Percentiles rank a stretch among this genome's conserved stretches.
Evolutionary conservation across 192 early-diverging fungal species (phyloP).

Genomic region (Rhizoclosmatium globosum): DNA sequence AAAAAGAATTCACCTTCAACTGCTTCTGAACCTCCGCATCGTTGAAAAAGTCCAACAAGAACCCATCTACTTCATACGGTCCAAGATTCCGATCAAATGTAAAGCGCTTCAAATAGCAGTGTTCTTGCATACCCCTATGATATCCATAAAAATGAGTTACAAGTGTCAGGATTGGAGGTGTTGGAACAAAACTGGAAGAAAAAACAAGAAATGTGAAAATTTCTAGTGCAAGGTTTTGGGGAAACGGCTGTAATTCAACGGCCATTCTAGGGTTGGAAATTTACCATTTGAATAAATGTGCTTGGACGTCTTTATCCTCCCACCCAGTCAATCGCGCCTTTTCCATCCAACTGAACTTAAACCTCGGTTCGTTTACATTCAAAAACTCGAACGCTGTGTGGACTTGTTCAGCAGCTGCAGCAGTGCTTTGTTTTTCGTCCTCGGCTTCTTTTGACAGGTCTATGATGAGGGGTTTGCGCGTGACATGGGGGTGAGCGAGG

Average conservation of each 20-base stretch:
- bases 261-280: too few relatives aligned
- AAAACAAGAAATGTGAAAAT: too few relatives aligned
- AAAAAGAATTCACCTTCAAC: constrained; percentile 36
- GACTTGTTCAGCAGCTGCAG: neutral
- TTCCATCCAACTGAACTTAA: constrained; percentile 42
- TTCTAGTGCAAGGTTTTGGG: too few relatives aligned
- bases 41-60: constrained; percentile 58
- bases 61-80: constrained; percentile 47
- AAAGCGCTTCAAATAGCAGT: constrained; percentile 53
- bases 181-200: too few relatives aligned
- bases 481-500: neutral
- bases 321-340: constrained; percentile 46
- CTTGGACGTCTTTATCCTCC: constrained; percentile 49
- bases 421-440: neutral
- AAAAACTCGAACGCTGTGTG: neutral
- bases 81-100: constrained; percentile 49
- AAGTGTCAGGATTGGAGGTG: too few relatives aligned
- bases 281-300: constrained; percentile 59
- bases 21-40: constrained; percentile 42
- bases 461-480: neutral
- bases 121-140: constrained; percentile 56
- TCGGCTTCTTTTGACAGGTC: constrained; percentile 1
- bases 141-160: neutral
- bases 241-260: too few relatives aligned
- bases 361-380: constrained; percentile 19